These are phyloP conservation scores for Pterocarpus macrocarpus DNA, from an alignment of 306 rosid species.

Conservation along the genomic window DNA sequence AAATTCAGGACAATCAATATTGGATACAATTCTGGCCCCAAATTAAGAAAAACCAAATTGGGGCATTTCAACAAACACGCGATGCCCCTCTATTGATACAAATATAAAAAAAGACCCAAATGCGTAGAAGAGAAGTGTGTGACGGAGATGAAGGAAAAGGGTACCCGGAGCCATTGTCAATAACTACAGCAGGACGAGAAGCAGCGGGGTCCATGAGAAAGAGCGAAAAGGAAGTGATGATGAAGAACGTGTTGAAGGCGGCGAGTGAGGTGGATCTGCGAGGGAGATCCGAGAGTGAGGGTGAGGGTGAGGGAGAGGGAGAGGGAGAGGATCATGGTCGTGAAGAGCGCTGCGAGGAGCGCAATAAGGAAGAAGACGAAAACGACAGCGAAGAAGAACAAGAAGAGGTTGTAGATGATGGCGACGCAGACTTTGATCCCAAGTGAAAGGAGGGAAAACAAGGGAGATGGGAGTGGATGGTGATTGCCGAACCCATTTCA, in stretches of 20 bases:
- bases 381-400: constrained; percentile 28
- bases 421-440: constrained; percentile 71
- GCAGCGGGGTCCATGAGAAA: constrained; percentile 90
- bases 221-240: constrained; percentile 14
- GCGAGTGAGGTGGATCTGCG: constrained; percentile 70
- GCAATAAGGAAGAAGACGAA: constrained; percentile 41
- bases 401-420: constrained; percentile 34
- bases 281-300: constrained; percentile 73
- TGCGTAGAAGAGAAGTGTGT: background rate
- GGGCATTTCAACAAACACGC: constrained; percentile 55
- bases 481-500: constrained; percentile 70
- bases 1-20: constrained; percentile 1
- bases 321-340: constrained; percentile 74
- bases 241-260: background rate
- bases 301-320: constrained; percentile 57
- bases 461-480: constrained; percentile 56
- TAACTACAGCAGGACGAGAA: constrained; percentile 95
- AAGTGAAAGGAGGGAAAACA: constrained; percentile 70
- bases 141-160: constrained; percentile 1
- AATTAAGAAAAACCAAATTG: constrained; percentile 5
- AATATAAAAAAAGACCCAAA: background rate
- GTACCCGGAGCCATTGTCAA: constrained; percentile 98
- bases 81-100: background rate
- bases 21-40: background rate
- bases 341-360: background rate